Conservation (phyloP, 2,329 filamentous ascomycete genomes). For the Chrysoporthe deuterocubensis region DNA sequence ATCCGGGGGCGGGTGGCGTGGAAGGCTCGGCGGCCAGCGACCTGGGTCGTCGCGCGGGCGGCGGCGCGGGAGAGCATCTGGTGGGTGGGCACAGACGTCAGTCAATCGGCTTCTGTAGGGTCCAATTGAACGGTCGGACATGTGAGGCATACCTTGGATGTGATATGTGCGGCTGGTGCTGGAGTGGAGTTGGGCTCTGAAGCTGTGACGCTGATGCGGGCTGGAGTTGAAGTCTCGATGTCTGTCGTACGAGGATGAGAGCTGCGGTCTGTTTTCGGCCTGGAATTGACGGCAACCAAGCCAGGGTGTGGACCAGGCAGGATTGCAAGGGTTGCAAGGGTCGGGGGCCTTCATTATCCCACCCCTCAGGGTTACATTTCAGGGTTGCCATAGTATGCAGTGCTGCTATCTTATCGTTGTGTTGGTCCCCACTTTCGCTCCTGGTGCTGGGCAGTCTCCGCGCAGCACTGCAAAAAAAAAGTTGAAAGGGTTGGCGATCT, state of each 20-base stretch:
- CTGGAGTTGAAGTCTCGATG: background rate
- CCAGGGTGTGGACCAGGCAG: background rate
- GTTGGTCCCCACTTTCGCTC: background rate
- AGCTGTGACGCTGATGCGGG: conserved; percentile 28
- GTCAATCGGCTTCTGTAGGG: conserved; percentile 18
- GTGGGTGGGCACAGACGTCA: background rate
- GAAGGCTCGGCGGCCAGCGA: conserved; percentile 83
- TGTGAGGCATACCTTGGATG: conserved; percentile 18
- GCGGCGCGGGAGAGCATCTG: conserved; percentile 85
- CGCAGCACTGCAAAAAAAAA: conserved; percentile 7
- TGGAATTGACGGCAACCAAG: conserved; percentile 5
- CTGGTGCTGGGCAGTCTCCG: background rate
- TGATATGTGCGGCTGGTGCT: conserved; percentile 11
- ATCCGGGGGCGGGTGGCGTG: conserved; percentile 84
- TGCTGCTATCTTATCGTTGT: background rate
- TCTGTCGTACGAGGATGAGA: conserved; percentile 18
- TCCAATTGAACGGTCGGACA: background rate
- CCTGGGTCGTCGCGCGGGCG: conserved; percentile 61
- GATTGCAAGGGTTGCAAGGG: background rate
- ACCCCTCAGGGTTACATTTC: too few species aligned
- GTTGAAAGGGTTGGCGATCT: background rate
- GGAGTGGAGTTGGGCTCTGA: conserved; percentile 10
- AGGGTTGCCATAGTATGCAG: background rate
- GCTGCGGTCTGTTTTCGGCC: conserved; percentile 18
- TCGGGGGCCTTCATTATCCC: too few species aligned